Evolutionary conservation across 2,329 filamentous ascomycete genomes (phyloP).

Genomic region (Neopestalotiopsis sp.): DNA sequence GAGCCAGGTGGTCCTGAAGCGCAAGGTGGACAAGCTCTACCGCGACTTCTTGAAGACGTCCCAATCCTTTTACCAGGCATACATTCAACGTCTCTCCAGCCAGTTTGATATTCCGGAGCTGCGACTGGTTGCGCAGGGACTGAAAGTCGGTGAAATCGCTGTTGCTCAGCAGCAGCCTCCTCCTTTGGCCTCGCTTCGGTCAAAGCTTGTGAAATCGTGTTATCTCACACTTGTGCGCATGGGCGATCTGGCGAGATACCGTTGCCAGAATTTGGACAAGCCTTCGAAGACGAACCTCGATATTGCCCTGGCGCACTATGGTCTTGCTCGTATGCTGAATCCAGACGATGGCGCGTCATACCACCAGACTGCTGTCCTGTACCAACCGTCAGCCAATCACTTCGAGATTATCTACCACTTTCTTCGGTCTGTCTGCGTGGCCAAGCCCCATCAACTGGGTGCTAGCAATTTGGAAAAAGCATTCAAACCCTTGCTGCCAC

Average conservation of each 20-base stretch:
- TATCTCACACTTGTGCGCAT: conserved; percentile 85
- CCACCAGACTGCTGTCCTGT: conserved; percentile 90
- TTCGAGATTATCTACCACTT: conserved; percentile 88
- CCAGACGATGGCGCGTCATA: conserved; percentile 82
- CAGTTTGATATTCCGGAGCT: conserved; percentile 61
- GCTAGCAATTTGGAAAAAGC: conserved; percentile 79
- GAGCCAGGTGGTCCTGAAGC: conserved; percentile 65
- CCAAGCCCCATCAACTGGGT: conserved; percentile 77
- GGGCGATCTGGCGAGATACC: conserved; percentile 89
- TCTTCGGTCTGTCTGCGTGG: conserved; percentile 79
- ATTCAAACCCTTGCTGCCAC: conserved; percentile 64
- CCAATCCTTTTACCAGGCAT: conserved; percentile 86
- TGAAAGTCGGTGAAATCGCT: conserved; percentile 49
- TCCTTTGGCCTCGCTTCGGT: conserved; percentile 51
- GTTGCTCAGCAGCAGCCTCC: conserved; percentile 50
- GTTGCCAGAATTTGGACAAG: conserved; percentile 74
- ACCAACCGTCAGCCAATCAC: conserved; percentile 77
- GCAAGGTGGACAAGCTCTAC: conserved; percentile 84
- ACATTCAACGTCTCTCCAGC: conserved; percentile 76
- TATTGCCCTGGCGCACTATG: conserved; percentile 82
- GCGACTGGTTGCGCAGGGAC: conserved; percentile 47
- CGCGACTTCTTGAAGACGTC: conserved; percentile 85
- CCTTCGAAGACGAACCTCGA: conserved; percentile 73
- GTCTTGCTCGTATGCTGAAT: conserved; percentile 78
- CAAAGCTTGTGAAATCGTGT: conserved; percentile 74